Base-by-base conservation (phyloP, 164 flowering plant genomes). In the Pachysandra terminalis region DNA sequence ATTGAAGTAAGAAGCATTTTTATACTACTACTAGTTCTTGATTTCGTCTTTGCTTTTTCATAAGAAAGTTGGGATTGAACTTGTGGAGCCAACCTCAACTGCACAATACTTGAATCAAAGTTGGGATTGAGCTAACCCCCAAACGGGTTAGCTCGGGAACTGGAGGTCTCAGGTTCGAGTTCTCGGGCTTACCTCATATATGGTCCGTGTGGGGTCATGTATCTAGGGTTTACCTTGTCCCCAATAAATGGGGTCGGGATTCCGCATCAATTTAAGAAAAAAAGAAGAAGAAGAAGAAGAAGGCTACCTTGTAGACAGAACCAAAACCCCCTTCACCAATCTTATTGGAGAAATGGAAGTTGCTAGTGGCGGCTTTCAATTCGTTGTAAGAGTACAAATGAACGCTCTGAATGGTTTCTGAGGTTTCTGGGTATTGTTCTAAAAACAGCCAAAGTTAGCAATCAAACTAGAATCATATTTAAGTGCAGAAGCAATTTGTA, bases 241-340 rank as follows among this genome's bases (percentile, higher is more conserved):
- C 19, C 37, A 19, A 40, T 45, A 22, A 37, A 64, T 64, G 17
- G 19, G 9, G n/a, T n/a, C 25, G n/a, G 19, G 24, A 16, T 48
- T 58, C 27, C 27, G 10, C 15, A 23, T 27, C 7, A 16, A 61
- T 37, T 5, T n/a, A 59, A 48, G 51, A 64, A 21, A 63, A 9
- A 3, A 40, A 40, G 0, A 40, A 19, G 37, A 13, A 40, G 57
- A 24, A n/a, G n/a, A n/a, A n/a, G n/a, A n/a, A n/a, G n/a, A 5
- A 40, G 45, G 10, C 45, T 22, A 86, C 90, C 90, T 80, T 81
- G 70, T 76, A 86, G 25, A 86, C 90, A 74, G 69, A 63, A 52
- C 87, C 90, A 67, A 80, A 82, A 13, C 74, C 82, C 1, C 90
- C 90, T 71, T 78, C 81, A 41, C 87, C 90, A 56, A 86, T 68